Conservation (phyloP, 106 monocot genomes). For the Allium sativum region DNA sequence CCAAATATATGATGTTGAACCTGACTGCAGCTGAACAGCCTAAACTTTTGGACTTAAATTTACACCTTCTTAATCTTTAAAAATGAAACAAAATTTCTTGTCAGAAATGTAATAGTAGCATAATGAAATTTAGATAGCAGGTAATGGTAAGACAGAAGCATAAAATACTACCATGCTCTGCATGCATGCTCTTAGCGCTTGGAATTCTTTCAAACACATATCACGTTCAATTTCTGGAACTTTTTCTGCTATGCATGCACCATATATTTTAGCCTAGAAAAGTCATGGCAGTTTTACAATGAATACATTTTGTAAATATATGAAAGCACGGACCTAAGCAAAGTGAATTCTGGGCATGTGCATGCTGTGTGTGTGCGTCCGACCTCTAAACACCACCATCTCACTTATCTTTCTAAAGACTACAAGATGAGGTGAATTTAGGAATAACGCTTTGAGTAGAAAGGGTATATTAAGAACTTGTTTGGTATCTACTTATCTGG, state of each 20-base stretch:
- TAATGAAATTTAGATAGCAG: not conserved
- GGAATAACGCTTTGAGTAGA: too few relatives aligned
- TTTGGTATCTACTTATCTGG: too few relatives aligned
- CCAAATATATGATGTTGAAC: constrained; percentile 2
- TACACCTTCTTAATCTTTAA: constrained; percentile 51
- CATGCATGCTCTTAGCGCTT: constrained; percentile 81
- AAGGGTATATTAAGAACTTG: too few relatives aligned
- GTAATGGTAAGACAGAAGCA: not conserved
- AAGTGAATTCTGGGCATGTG: too few relatives aligned
- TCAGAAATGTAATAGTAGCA: constrained; percentile 3
- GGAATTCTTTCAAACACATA: constrained; percentile 94
- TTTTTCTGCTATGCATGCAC: constrained; percentile 66
- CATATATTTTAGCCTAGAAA: constrained; percentile 49
- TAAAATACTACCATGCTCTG: constrained; percentile 42
- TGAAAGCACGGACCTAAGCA: not conserved
- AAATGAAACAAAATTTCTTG: constrained; percentile 1
- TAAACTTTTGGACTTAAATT: not conserved
- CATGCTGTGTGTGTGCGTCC: too few relatives aligned
- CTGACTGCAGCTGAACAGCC: not conserved
- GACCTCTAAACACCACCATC: too few relatives aligned
- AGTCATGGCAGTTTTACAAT: not conserved
- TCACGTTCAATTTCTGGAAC: constrained; percentile 88
- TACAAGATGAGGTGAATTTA: too few relatives aligned
- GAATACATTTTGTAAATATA: not conserved
- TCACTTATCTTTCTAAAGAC: too few relatives aligned